Conservation (phyloP, 2,329 filamentous ascomycete species). For the Thelonectria discophora region DNA sequence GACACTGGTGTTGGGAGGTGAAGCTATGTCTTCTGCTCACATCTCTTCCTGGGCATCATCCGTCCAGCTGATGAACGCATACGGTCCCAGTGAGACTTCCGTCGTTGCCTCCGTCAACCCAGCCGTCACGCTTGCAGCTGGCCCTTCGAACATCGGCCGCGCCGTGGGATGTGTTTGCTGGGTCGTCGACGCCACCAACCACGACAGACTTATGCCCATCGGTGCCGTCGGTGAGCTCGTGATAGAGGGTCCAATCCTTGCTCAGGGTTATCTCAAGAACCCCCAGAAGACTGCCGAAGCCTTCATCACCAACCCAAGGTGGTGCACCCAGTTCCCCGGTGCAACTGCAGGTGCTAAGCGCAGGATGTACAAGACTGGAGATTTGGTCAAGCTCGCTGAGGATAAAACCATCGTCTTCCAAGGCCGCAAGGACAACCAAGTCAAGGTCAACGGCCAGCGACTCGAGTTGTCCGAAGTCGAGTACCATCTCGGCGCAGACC, state of each 20-base stretch:
- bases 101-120: background rate
- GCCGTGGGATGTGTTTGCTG: conserved; percentile 1
- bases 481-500: conserved; percentile 19
- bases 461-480: conserved; percentile 26
- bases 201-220: conserved; percentile 33
- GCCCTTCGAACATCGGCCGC: conserved; percentile 13
- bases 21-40: background rate
- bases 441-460: background rate
- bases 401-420: background rate
- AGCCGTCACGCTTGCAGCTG: background rate
- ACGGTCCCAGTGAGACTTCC: background rate
- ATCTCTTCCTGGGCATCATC: background rate
- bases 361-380: background rate
- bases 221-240: conserved; percentile 52
- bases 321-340: background rate
- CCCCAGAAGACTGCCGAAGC: background rate
- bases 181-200: conserved; percentile 20
- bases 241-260: conserved; percentile 61
- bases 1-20: background rate
- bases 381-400: background rate
- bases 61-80: conserved; percentile 1
- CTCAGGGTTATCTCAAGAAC: conserved; percentile 48
- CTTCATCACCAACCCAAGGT: background rate
- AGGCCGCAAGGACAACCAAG: background rate
- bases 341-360: background rate